phyloP scores from a whole-genome alignment of 2,329 filamentous ascomycete genomes.

The Plenodomus biglobosus region DNA sequence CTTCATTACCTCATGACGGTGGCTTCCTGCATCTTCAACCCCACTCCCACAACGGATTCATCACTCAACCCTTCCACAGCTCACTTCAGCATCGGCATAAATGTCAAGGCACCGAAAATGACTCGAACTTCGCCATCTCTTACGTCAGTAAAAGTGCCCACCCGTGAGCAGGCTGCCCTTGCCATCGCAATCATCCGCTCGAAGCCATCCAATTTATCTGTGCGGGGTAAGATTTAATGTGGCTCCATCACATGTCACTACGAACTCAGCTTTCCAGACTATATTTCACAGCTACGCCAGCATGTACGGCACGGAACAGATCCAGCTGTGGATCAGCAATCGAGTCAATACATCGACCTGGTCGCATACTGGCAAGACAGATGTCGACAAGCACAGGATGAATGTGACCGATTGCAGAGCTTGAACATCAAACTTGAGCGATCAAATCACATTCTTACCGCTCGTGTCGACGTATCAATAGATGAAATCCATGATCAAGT shows the following conservation, averaged over 20 bases:
- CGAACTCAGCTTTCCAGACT: conserved; percentile 20
- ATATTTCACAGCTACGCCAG: conserved; percentile 38
- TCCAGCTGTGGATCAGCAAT: conserved; percentile 21
- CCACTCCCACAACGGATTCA: background rate
- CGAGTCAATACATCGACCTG: conserved; percentile 43
- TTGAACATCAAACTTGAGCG: conserved; percentile 32
- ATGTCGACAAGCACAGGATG: conserved; percentile 24
- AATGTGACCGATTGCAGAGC: conserved; percentile 23
- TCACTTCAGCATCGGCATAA: too few relatives aligned
- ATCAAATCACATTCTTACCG: conserved; percentile 24
- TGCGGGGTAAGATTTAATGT: conserved; percentile 30
- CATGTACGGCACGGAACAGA: conserved; percentile 33
- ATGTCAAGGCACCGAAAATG: background rate
- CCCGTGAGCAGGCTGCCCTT: conserved; percentile 33
- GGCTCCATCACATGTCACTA: background rate
- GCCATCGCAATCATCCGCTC: conserved; percentile 43
- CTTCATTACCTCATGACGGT: too few relatives aligned
- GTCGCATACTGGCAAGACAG: conserved; percentile 44
- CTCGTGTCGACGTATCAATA: conserved; percentile 1
- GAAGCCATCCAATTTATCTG: conserved; percentile 40
- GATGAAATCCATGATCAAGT: conserved; percentile 1
- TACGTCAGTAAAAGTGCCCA: conserved; percentile 10
- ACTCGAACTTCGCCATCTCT: background rate
- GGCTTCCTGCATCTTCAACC: background rate
- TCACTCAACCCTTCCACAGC: too few relatives aligned